Evolutionary conservation across 306 rosid genomes (phyloP), one percentile per base, ranked within the genome.

Genomic region (Geum urbanum): DNA sequence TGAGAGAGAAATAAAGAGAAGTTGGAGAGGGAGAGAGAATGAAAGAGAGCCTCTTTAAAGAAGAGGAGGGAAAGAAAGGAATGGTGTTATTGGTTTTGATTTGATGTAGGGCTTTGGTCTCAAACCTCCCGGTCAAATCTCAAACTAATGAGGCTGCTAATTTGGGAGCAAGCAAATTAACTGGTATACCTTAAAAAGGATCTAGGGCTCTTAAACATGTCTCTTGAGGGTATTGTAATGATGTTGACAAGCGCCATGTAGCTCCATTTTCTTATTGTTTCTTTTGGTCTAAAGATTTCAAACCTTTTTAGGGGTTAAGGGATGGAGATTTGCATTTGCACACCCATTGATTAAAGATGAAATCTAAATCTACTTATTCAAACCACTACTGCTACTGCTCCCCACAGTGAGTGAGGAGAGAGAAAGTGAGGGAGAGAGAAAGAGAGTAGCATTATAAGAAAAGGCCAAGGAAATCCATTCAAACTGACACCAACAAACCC

Each of bases 381-480:
- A 78, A 74, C 78, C 81, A 82, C 73, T 74, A 63, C 72, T 66
- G 32, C 32, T 27, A 27, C 52, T 71, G 66, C 72, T 64, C 52
- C 74, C 76, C 77, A 74, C 80, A 71, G 76, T 69, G 51, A 76
- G 77, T 43, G 60, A 35, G 61, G 62, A 44, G 67, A 19, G 50
- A 27, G 32, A 2, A 2, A 27, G 32, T 1, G 32, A 27, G 32
- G 2, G 2, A 2, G 67, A 19, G 50, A 8, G 53, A 64, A 71
- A 77, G 77, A 50, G 65, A 69, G 80, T 37, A 72, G 39, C 72
- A 80, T 49, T 41, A 67, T 67, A 63, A 82, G 80, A 82, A 82
- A 75, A 82, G 67, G 83, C 86, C 86, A 82, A 82, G 78, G 72
- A 78, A 82, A 78, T 78, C 86, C 83, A 75, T 74, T 82, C 83